A percentile compares a stretch with the other conserved stretches of the same genome.
These are phyloP conservation scores for Coniochaeta ligniaria DNA, from an alignment of 2,329 filamentous ascomycete genomes.

Conservation along the genomic window DNA sequence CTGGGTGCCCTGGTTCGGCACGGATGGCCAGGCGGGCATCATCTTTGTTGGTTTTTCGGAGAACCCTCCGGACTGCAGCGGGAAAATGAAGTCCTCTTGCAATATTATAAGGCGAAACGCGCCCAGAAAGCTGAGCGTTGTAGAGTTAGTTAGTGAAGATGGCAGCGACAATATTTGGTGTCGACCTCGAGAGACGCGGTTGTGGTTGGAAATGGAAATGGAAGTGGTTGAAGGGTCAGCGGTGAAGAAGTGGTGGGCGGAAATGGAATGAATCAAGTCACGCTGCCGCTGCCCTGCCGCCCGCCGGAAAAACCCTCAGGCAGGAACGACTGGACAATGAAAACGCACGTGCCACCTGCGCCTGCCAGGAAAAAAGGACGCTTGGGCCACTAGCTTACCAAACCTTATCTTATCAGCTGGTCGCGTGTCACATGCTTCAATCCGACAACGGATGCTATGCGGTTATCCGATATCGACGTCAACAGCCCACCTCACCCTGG, in stretches of 20 bases:
- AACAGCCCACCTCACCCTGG: background rate
- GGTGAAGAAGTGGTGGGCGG: background rate
- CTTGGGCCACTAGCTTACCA: background rate
- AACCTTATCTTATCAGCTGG: too few relatives aligned
- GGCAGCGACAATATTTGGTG: background rate
- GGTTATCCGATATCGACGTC: background rate
- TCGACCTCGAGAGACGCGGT: background rate
- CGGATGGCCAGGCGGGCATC: constrained; percentile 23
- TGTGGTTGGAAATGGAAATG: background rate
- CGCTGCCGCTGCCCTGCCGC: background rate
- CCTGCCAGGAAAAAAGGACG: background rate
- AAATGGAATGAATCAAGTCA: background rate
- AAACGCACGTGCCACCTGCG: background rate
- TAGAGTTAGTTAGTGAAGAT: background rate
- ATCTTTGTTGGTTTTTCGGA: constrained; percentile 14
- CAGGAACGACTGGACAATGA: background rate
- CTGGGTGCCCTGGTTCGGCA: constrained; percentile 1
- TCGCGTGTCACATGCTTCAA: background rate
- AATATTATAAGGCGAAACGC: background rate
- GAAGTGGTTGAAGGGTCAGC: background rate
- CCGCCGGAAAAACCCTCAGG: background rate
- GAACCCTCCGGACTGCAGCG: background rate
- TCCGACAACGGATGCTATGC: background rate
- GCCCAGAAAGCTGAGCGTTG: background rate
- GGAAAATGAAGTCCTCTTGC: background rate